Evolutionary conservation across 1,284 basidiomycete genomes (phyloP).

Genomic region (Irpex sp.): DNA sequence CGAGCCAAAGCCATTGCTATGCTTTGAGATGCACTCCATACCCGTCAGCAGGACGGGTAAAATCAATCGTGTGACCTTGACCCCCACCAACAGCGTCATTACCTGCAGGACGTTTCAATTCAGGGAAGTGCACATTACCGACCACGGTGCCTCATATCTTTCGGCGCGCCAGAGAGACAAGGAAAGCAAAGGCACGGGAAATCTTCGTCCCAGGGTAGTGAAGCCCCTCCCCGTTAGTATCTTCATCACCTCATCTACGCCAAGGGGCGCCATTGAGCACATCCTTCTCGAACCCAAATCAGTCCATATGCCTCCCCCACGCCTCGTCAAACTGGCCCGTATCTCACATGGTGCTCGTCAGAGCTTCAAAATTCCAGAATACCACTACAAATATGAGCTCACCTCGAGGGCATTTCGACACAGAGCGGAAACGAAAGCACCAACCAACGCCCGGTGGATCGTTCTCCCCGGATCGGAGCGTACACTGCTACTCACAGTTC

Average conservation of each 20-base stretch:
- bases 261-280: background rate
- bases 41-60: background rate
- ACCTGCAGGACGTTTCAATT: too few relatives aligned
- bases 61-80: too few relatives aligned
- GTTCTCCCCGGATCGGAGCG: background rate
- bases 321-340: background rate
- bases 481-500: background rate
- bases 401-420: background rate
- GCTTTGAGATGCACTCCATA: background rate
- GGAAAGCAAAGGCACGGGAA: too few relatives aligned
- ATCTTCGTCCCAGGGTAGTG: background rate
- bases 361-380: background rate
- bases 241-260: background rate
- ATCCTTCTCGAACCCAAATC: background rate
- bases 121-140: too few relatives aligned
- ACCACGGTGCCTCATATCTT: too few relatives aligned
- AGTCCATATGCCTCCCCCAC: background rate
- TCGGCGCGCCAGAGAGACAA: too few relatives aligned
- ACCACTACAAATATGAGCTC: background rate
- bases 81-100: too few relatives aligned
- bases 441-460: background rate
- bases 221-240: background rate
- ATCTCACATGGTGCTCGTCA: background rate
- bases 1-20: background rate
- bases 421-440: background rate